Percentiles rank a stretch among this genome's conserved stretches.
Conservation (phyloP, 2,329 filamentous ascomycete genomes). For the Zymoseptoria tritici region DNA sequence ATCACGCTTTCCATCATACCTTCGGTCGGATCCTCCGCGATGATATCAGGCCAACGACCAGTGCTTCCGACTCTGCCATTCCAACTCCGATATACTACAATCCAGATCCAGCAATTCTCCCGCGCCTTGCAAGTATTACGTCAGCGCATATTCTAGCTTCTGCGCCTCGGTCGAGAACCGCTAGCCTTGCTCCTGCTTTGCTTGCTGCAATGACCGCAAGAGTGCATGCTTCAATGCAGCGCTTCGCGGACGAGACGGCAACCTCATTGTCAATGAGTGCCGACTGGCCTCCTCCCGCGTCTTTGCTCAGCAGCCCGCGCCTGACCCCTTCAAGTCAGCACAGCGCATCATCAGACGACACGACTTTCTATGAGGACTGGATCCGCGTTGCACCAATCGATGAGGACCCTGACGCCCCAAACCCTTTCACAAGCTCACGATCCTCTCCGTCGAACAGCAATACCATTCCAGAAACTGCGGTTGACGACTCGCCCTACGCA, state of each 20-base stretch:
- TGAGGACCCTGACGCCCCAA: neutral
- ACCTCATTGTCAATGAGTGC: neutral
- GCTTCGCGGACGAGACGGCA: neutral
- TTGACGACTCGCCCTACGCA: neutral
- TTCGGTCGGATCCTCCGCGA: neutral
- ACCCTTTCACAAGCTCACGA: neutral
- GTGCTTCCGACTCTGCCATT: neutral
- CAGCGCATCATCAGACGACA: neutral
- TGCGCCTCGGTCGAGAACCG: too few species aligned
- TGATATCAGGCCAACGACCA: neutral
- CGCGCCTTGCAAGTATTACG: neutral
- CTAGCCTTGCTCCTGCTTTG: neutral
- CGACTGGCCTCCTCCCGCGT: neutral
- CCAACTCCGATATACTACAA: neutral
- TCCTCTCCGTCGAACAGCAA: neutral
- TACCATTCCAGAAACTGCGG: neutral
- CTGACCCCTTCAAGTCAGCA: neutral
- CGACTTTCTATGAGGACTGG: neutral
- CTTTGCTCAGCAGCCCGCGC: neutral
- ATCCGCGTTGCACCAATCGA: neutral
- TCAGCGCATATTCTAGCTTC: neutral
- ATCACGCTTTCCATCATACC: neutral
- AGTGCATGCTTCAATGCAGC: neutral
- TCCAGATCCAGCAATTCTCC: neutral
- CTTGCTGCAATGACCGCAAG: neutral